Conservation (phyloP, 805 yeast genomes). For the Candida maesae region DNA sequence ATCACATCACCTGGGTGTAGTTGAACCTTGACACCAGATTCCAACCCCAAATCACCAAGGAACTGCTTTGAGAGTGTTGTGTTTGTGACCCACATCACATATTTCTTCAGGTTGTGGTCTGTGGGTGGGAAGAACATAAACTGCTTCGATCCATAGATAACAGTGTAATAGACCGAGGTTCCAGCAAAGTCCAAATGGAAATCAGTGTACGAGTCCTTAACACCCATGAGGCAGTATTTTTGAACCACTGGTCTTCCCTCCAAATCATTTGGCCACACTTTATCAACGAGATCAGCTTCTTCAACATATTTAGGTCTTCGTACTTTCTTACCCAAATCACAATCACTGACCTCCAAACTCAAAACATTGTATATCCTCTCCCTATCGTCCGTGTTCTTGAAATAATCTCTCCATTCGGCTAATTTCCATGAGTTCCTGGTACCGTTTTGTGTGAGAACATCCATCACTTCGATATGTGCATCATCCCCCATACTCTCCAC, state of each 20-base stretch:
- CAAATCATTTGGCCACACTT: conserved; percentile 48
- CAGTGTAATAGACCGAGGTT: conserved; percentile 84
- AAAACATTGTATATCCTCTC: conserved; percentile 77
- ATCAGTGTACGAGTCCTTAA: conserved; percentile 75
- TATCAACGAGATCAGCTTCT: conserved; percentile 63
- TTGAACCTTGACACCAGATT: conserved; percentile 51
- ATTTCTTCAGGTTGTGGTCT: conserved; percentile 50
- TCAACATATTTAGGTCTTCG: conserved; percentile 64
- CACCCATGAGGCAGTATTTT: conserved; percentile 83
- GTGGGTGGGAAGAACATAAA: conserved; percentile 83
- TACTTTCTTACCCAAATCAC: conserved; percentile 43
- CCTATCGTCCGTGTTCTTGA: conserved; percentile 40
- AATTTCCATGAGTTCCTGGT: conserved; percentile 55
- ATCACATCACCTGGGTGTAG: conserved; percentile 66
- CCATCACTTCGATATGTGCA: conserved; percentile 76
- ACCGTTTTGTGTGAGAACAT: conserved; percentile 75
- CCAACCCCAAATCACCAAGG: conserved; percentile 50
- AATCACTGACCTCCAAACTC: conserved; percentile 69
- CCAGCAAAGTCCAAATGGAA: conserved; percentile 93
- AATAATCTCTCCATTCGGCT: conserved; percentile 73
- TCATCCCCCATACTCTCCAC: conserved; percentile 60
- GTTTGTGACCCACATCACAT: conserved; percentile 69
- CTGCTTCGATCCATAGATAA: conserved; percentile 68
- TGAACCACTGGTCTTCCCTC: conserved; percentile 54
- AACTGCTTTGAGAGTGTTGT: conserved; percentile 59